phyloP scores from a whole-genome alignment of 495 filamentous ascomycete genomes.

The Astrothelium subdiscretum region DNA sequence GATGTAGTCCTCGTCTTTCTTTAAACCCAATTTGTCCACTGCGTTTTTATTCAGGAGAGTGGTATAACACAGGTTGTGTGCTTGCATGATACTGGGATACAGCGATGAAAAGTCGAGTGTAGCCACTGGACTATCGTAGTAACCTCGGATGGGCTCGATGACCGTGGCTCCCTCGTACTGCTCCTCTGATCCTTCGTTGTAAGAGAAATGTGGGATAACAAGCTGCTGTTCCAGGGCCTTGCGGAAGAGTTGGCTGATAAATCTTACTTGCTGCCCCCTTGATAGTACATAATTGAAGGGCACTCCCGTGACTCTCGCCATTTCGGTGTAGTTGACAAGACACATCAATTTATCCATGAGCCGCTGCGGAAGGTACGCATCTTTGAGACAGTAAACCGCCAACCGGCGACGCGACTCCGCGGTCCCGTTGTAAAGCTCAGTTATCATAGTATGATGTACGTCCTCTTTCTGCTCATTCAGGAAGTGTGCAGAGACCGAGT shows the following conservation, averaged over 20 bases:
- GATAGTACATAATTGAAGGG: slow-evolving; percentile 92
- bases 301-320: slow-evolving; percentile 98
- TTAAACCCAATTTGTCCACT: slow-evolving; percentile 58
- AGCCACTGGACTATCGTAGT: slow-evolving; percentile 87
- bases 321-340: slow-evolving; percentile 95
- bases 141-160: slow-evolving; percentile 86
- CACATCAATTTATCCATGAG: slow-evolving; percentile 97
- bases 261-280: slow-evolving; percentile 92
- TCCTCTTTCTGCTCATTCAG: slow-evolving; percentile 97
- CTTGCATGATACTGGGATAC: slow-evolving; percentile 98
- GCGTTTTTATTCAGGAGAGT: slow-evolving; percentile 75
- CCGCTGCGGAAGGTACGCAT: slow-evolving; percentile 89
- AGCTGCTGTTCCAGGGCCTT: slow-evolving; percentile 86
- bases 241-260: slow-evolving; percentile 92
- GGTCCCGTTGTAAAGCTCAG: slow-evolving; percentile 90
- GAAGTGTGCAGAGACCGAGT: slow-evolving; percentile 94
- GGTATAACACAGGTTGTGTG: slow-evolving; percentile 97
- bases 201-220: slow-evolving; percentile 75
- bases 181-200: slow-evolving; percentile 48
- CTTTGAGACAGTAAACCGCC: slow-evolving; percentile 94
- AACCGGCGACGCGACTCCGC: slow-evolving; percentile 80
- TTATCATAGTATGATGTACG: slow-evolving; percentile 98
- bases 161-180: slow-evolving; percentile 98
- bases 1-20: slow-evolving; percentile 89
- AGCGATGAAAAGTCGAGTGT: slow-evolving; percentile 98